Evolutionary conservation across 306 rosid genomes (phyloP), one percentile per base, ranked within the genome.

Genomic region (Vigna hirtella): DNA sequence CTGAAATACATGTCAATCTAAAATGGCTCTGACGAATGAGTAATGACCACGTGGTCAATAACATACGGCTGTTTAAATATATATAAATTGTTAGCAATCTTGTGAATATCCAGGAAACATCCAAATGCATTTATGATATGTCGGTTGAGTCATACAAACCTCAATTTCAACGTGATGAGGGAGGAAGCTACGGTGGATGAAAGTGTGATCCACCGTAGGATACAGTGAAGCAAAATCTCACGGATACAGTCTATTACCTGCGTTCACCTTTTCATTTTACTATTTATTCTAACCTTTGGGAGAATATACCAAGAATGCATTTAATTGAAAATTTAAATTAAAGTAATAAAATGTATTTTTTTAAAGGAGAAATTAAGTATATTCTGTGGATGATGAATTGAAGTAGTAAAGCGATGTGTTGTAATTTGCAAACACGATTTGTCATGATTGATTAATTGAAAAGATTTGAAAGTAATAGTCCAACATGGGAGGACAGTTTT

Each of bases 381-480:
- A 34, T 34, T 34, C 7, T 34, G 8, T 5, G 8, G 9, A 36
- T 6, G 42, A 36, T 42, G 12, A 42, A 42, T 30, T 42, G 47
- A 9, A 42, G 47, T 43, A 9, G 3, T 43, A 43, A 42, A 66
- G 15, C 34, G 0, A 42, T 40, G 56, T 24, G 47, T 45, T 6
- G 0, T 47, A 24, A 22, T 67, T 22, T 22, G 73, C 38, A 24
- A 45, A 45, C 56, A 67, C 20, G n/a, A 13, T 13, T 67, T 45
- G 17, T 11, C 10, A 32, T 53, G 40, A 72, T 48, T 40, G 1
- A 14, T 20, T 24, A 55, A 55, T 45, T 67, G 56, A 67, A 67
- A 67, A n/a, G 74, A 10, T 49, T 24, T 26, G 50, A 26, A 70
- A 26, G 62, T 59, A 4, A 13, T 9, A 48, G 57, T 50, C 78